Evolutionary conservation across 2,329 filamentous ascomycete genomes (phyloP).

Genomic region (Scedosporium boydii): DNA sequence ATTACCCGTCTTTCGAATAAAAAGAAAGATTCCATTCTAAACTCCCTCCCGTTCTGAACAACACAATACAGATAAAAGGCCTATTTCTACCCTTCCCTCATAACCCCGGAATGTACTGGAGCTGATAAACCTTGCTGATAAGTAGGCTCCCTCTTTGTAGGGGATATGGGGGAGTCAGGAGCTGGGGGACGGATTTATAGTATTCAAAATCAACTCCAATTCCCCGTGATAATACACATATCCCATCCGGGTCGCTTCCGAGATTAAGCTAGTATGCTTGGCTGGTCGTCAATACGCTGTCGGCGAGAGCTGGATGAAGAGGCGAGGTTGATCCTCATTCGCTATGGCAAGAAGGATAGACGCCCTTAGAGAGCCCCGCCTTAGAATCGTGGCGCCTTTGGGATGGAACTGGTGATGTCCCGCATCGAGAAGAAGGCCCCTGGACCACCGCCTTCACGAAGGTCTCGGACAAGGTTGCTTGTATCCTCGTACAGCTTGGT

Average conservation of each 20-base stretch:
- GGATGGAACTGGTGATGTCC: constrained; percentile 33
- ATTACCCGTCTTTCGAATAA: neutral
- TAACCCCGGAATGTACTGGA: neutral
- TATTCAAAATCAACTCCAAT: neutral
- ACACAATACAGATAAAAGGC: neutral
- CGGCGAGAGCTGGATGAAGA: too few relatives aligned
- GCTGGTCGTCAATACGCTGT: neutral
- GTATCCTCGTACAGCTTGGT: constrained; percentile 84
- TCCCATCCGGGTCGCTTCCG: neutral
- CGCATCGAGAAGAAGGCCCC: constrained; percentile 68
- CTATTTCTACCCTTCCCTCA: neutral
- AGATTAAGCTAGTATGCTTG: neutral
- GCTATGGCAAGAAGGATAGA: neutral
- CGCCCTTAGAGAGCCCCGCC: neutral
- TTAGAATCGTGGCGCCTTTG: constrained; percentile 25
- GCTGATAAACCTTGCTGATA: neutral
- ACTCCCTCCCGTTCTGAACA: neutral
- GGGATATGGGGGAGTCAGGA: neutral
- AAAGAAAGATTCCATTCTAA: neutral
- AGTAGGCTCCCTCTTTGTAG: neutral
- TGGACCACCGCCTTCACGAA: constrained; percentile 68
- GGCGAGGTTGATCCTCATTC: too few relatives aligned
- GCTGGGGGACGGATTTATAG: neutral
- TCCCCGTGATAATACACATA: neutral
- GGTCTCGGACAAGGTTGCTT: constrained; percentile 71